Evolutionary conservation across 1,284 basidiomycete genomes (phyloP).

Genomic region (Melampsora larici-populina): DNA sequence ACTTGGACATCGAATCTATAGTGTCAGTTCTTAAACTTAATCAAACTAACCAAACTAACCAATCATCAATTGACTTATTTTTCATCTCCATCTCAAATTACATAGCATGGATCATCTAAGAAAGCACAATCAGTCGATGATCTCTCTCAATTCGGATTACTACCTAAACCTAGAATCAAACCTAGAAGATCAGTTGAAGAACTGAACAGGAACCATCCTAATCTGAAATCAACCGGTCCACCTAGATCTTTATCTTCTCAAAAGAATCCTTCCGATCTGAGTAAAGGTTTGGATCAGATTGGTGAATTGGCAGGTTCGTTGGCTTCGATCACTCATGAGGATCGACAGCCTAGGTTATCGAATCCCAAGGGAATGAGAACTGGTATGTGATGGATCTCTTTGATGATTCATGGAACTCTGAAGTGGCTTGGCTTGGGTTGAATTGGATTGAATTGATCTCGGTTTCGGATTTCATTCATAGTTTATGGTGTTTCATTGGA

Average conservation of each 20-base stretch:
- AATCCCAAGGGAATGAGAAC: slow-evolving; percentile 39
- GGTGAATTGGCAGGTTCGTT: slow-evolving; percentile 33
- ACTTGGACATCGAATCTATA: background rate
- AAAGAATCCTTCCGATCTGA: background rate
- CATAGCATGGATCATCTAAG: slow-evolving; percentile 22
- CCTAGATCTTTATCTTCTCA: background rate
- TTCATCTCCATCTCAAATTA: background rate
- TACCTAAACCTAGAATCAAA: slow-evolving; percentile 30
- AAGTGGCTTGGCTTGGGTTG: no score
- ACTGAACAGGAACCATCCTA: background rate
- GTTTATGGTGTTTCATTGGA: slow-evolving; percentile 36
- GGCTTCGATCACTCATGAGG: slow-evolving; percentile 20
- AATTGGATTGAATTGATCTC: no score
- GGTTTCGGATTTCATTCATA: background rate
- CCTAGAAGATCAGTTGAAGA: slow-evolving; percentile 19
- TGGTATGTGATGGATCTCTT: background rate
- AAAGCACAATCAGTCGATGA: slow-evolving; percentile 41
- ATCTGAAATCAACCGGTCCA: no score
- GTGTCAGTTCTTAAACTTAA: background rate
- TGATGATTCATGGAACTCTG: no score
- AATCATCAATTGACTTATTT: no score
- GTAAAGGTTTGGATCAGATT: slow-evolving; percentile 31
- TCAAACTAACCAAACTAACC: no score
- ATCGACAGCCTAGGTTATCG: slow-evolving; percentile 29
- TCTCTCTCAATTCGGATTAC: slow-evolving; percentile 33